Base-by-base conservation (phyloP, 2,329 filamentous ascomycete species). In the Leptographium galeiforme region DNA sequence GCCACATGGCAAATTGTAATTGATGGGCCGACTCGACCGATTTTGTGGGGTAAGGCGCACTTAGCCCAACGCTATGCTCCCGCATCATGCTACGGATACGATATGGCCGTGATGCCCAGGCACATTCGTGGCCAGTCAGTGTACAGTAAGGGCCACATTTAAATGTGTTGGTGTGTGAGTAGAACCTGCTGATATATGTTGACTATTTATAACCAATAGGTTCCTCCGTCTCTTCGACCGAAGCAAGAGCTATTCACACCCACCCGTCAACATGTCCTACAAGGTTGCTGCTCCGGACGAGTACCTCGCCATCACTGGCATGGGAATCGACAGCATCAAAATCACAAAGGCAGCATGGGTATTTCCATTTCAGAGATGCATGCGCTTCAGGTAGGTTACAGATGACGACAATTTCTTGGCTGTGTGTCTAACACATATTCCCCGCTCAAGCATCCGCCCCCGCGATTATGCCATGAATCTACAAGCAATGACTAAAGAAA, bases 401-500 rank as follows among this genome's bases (percentile, higher is more conserved):
- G 2, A 6, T 33, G 14, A 53, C 30, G 34, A 32, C 4, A 38
- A 36, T 38, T 19, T 10, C 8, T 0, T 40, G 36, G 4, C 10
- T 16, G 36, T 10, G 14, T 50, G 4, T 13, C 48, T 50, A 19
- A 41, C 45, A 11, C 2, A 13, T 19, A 8, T 6, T 19, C 36
- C 12, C 6, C 3, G 16, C 18, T 25, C 3, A 14, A 78, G 74
- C 57, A 82, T 87, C 62, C 83, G 83, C 59, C 85, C 85, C 0
- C 87, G 87, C 63, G 88, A 94, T 68, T 91, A 93, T 68, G 80
- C 78, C 55, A 87, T 94, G 76, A 82, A 82, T 54, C 72, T 94
- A 2, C 86, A 90, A 64, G 88, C 88, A 54, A 95, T 94, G 88
- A 94, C 88, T 18, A 81, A 84, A 61, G 89, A 94, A 70, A 94